These are phyloP conservation scores for Posidonia australis DNA, from an alignment of 106 monocot species.

Conservation along the genomic window DNA sequence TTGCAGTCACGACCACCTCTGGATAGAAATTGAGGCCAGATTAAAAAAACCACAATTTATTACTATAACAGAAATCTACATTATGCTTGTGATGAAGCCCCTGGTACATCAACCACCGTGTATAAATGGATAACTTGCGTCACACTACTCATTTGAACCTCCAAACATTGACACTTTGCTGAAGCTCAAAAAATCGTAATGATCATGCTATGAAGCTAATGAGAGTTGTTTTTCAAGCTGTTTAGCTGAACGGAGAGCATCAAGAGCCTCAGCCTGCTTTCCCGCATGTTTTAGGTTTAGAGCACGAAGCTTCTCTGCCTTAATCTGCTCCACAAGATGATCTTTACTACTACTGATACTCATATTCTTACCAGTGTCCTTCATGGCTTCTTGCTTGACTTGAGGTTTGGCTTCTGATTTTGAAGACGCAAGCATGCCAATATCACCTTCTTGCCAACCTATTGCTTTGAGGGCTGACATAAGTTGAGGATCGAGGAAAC, in stretches of 20 bases:
- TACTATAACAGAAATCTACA: too few relatives aligned
- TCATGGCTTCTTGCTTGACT: neutral
- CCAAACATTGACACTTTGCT: too few relatives aligned
- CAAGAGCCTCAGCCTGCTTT: conserved; percentile 77
- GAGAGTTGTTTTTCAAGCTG: conserved; percentile 63
- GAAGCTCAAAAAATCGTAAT: neutral
- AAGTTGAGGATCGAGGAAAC: conserved; percentile 85
- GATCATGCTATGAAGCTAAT: conserved; percentile 7
- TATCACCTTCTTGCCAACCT: conserved; percentile 62
- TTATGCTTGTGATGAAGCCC: too few relatives aligned
- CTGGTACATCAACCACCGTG: too few relatives aligned
- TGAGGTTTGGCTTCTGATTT: conserved; percentile 19
- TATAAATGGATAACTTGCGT: too few relatives aligned
- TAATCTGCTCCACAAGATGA: conserved; percentile 71
- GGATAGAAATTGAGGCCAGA: too few relatives aligned
- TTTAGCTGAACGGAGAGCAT: conserved; percentile 77
- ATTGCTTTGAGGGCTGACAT: conserved; percentile 70
- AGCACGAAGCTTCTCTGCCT: conserved; percentile 69
- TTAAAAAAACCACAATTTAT: too few relatives aligned
- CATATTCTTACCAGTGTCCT: neutral
- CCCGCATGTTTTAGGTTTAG: conserved; percentile 67
- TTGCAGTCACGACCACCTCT: too few relatives aligned
- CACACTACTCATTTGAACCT: too few relatives aligned
- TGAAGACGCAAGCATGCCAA: conserved; percentile 10
- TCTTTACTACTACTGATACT: conserved; percentile 19